A percentile compares a stretch with the other conserved stretches of the same genome.
These are phyloP conservation scores for Cladosporium velox DNA, from an alignment of 2,329 filamentous ascomycete species.

Conservation along the genomic window DNA sequence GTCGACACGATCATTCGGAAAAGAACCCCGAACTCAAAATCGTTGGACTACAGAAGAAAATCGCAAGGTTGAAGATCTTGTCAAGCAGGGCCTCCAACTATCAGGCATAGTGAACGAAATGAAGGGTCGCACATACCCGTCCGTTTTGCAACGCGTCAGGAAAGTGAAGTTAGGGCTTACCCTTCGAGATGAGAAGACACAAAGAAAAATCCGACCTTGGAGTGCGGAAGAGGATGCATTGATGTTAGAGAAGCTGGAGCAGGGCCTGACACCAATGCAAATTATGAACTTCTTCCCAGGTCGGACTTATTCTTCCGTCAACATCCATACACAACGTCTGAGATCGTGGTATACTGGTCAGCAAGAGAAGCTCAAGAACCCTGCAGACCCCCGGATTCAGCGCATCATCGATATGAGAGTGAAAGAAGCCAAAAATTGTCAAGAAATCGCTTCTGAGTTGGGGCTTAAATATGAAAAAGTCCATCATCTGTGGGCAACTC, in stretches of 20 bases:
- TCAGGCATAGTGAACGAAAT: neutral
- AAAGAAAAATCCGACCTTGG: neutral
- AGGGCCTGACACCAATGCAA: neutral
- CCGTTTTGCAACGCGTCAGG: neutral
- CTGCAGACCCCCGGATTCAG: neutral
- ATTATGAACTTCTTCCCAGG: neutral
- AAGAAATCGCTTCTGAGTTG: neutral
- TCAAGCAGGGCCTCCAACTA: neutral
- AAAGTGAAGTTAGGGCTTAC: neutral
- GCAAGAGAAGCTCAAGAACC: neutral
- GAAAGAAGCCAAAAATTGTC: neutral
- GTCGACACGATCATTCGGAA: no score
- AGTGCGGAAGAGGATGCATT: neutral
- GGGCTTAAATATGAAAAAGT: neutral
- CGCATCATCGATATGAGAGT: neutral
- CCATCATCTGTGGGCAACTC: neutral
- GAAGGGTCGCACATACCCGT: neutral
- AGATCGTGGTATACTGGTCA: neutral
- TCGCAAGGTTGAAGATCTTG: neutral
- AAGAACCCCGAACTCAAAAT: no score
- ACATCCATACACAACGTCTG: neutral
- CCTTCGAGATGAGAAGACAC: neutral
- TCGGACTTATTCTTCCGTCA: neutral
- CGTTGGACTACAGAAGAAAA: neutral
- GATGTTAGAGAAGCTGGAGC: neutral